Base-by-base conservation (phyloP, 164 flowering plant genomes). In the Chimonanthus praecox region DNA sequence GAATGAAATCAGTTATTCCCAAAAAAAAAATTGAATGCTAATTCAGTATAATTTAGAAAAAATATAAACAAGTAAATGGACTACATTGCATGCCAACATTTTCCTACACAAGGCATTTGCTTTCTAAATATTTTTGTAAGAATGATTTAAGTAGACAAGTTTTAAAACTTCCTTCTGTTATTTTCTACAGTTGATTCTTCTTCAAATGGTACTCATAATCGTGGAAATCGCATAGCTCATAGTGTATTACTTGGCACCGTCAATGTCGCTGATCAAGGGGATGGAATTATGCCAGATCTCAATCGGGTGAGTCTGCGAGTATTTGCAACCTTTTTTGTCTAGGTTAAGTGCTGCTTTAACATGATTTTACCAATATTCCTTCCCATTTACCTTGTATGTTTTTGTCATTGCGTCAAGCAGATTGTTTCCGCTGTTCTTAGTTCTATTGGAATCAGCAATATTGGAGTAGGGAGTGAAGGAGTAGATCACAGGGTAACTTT, bases 401-500 rank as follows among this genome's bases (percentile, higher is more conserved):
- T 65, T 65, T 65, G 33, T 9, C 8, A 10, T 21, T 33, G 70
- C 44, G 50, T 49, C 70, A 20, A 20, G 49, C 85, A 94, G 97
- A 81, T 92, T 77, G 79, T 94, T 47, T 90, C 99, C 15, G 89
- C 94, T 76, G 88, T 94, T 77, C 88, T 94, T 10, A 81, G 87
- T 72, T 90, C 99, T 68, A 73, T 92, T 78, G 97, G 97, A 74
- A 47, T 87, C n/a, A 15, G 83, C 63, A 79, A 79, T 73, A 2
- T 58, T 45, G 89, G 85, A 70, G 79, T 78, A 77, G 83, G 85
- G 72, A 75, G 67, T 82, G 89, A 84, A 75, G 91, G 83, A 75
- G 79, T 75, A 64, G 84, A 83, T 78, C 43, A 64, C 16, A 74
- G 84, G 91, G 98, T 90, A 87, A 80, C 2, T 71, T 67, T 48